phyloP scores from a whole-genome alignment of 2,329 filamentous ascomycete genomes.

The Plectosphaerella cucumerina region DNA sequence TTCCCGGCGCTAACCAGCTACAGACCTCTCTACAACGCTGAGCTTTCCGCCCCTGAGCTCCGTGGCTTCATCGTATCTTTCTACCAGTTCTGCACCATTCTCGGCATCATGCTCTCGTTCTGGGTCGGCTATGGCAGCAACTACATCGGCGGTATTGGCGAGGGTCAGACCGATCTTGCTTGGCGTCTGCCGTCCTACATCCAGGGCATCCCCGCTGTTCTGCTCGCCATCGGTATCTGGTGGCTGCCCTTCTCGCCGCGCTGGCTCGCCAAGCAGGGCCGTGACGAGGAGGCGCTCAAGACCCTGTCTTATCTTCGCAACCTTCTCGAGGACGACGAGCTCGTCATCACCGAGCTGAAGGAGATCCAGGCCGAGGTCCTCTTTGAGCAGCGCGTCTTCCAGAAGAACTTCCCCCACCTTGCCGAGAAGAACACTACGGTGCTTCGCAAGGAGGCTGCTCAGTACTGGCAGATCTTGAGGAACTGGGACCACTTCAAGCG shows the following conservation, averaged over 20 bases:
- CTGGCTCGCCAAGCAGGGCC: slow-evolving; percentile 32
- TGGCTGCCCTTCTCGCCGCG: slow-evolving; percentile 34
- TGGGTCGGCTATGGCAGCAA: slow-evolving; percentile 42
- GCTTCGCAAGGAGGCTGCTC: slow-evolving; percentile 39
- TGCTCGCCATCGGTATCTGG: slow-evolving; percentile 28
- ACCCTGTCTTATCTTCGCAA: slow-evolving; percentile 58
- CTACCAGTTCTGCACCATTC: slow-evolving; percentile 59
- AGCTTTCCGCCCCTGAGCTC: slow-evolving; percentile 59
- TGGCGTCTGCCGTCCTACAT: slow-evolving; percentile 42
- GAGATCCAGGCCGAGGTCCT: slow-evolving; percentile 40
- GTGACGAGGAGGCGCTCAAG: slow-evolving; percentile 25
- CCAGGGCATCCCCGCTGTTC: slow-evolving; percentile 34
- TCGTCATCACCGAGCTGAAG: slow-evolving; percentile 43
- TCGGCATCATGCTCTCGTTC: slow-evolving; percentile 50
- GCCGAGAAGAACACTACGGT: slow-evolving; percentile 36
- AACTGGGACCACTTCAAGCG: slow-evolving; percentile 46
- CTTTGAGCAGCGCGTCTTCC: slow-evolving; percentile 37
- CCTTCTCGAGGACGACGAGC: slow-evolving; percentile 54
- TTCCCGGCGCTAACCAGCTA: neutral
- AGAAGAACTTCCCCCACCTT: slow-evolving; percentile 38
- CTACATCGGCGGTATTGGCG: slow-evolving; percentile 42
- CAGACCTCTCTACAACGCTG: slow-evolving; percentile 43
- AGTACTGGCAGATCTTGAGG: slow-evolving; percentile 43
- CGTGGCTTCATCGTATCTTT: slow-evolving; percentile 61
- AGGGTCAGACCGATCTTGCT: slow-evolving; percentile 34